Percentiles rank a stretch among this genome's conserved stretches.
Evolutionary conservation across 768 basidiomycete genomes (phyloP).

Genomic region (Royoungia palumana): DNA sequence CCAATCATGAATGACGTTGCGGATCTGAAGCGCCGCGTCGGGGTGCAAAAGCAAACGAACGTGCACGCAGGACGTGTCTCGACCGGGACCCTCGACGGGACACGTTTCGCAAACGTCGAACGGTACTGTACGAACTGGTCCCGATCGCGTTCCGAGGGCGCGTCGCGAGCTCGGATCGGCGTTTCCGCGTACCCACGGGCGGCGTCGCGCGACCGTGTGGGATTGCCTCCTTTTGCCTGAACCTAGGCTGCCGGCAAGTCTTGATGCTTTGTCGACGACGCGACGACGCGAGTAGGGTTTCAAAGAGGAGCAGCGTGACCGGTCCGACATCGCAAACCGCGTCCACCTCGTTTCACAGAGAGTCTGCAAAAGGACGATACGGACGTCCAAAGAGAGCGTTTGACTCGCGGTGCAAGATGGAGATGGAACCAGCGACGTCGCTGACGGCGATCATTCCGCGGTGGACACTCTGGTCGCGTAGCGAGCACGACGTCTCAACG

Average conservation of each 20-base stretch:
- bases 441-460: conserved; percentile 23
- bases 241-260: conserved; percentile 27
- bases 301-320: conserved; percentile 29
- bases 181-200: too few relatives aligned
- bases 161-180: conserved; percentile 24
- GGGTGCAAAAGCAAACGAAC: neutral
- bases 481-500: neutral
- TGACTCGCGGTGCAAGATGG: conserved; percentile 20
- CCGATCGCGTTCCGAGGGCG: conserved; percentile 24
- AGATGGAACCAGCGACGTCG: conserved; percentile 23
- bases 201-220: too few relatives aligned
- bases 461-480: conserved; percentile 21
- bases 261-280: conserved; percentile 31
- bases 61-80: conserved; percentile 34
- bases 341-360: too few relatives aligned
- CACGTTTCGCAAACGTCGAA: conserved; percentile 30
- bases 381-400: conserved; percentile 3
- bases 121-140: conserved; percentile 25
- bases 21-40: conserved; percentile 6
- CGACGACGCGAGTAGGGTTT: conserved; percentile 27
- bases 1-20: conserved; percentile 30
- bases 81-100: conserved; percentile 24
- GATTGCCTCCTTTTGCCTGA: conserved; percentile 19
- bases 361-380: conserved; percentile 1
- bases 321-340: conserved; percentile 35